Conservation (phyloP, 2,329 filamentous ascomycete species). For the Ceratocystis alfenasii region DNA sequence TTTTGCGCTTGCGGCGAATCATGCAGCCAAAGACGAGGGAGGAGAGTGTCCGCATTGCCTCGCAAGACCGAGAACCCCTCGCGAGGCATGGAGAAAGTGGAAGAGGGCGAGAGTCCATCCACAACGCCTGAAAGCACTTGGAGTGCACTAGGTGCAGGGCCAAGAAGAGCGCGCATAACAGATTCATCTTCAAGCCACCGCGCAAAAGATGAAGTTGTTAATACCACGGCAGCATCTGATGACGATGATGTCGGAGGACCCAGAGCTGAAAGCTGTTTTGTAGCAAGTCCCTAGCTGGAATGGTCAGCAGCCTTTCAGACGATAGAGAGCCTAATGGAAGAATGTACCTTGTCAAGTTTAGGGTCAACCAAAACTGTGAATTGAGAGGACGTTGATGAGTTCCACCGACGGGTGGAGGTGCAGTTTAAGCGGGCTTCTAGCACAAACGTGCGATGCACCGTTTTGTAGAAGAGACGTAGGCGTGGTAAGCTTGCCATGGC, state of each 20-base stretch:
- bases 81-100: conserved; percentile 6
- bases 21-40: conserved; percentile 15
- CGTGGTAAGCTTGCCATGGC: conserved; percentile 1
- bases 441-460: not conserved
- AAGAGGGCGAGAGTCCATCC: conserved; percentile 39
- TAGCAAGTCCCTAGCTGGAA: conserved; percentile 3
- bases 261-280: conserved; percentile 1
- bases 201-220: conserved; percentile 40
- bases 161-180: conserved; percentile 30
- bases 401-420: not conserved
- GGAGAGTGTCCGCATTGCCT: conserved; percentile 16
- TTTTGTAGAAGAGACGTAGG: not conserved
- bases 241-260: not conserved
- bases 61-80: conserved; percentile 22
- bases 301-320: not conserved
- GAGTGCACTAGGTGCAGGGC: conserved; percentile 27
- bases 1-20: conserved; percentile 11
- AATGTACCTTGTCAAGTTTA: conserved; percentile 7
- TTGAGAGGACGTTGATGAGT: conserved; percentile 9
- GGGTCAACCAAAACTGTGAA: conserved; percentile 8
- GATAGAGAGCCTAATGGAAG: not conserved
- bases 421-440: not conserved
- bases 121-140: conserved; percentile 44
- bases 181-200: conserved; percentile 36
- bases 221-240: conserved; percentile 30